Conservation (phyloP, 148 eudicot genomes). For the Nyssa sinensis region DNA sequence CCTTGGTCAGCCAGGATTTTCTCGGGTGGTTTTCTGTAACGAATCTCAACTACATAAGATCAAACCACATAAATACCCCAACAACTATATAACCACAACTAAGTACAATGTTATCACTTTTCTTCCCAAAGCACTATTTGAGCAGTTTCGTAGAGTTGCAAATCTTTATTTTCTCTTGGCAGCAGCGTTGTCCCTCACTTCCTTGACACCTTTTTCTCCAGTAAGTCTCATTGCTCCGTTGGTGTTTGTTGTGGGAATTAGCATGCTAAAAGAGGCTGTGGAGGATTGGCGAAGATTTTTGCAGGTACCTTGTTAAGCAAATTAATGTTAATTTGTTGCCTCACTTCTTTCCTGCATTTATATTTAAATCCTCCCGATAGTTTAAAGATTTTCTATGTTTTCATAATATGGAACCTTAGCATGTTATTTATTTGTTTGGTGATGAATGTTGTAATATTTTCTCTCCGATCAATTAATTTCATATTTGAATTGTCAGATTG, state of each 20-base stretch:
- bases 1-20: conserved; percentile 44
- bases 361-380: neutral
- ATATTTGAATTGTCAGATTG: neutral
- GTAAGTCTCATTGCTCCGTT: conserved; percentile 39
- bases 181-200: conserved; percentile 32
- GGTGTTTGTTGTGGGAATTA: conserved; percentile 43
- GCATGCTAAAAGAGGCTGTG: conserved; percentile 43
- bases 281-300: conserved; percentile 45
- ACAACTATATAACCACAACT: conserved; percentile 39
- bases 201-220: conserved; percentile 25
- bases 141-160: conserved; percentile 49
- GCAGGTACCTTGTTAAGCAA: conserved; percentile 26
- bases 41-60: conserved; percentile 32
- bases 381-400: too few species aligned
- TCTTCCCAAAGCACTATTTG: conserved; percentile 44
- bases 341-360: neutral
- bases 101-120: conserved; percentile 41
- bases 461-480: neutral
- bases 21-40: conserved; percentile 44
- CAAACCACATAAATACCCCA: conserved; percentile 36
- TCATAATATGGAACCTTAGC: neutral
- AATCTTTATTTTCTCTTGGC: conserved; percentile 44
- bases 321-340: neutral
- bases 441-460: neutral
- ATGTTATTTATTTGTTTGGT: neutral